phyloP scores from a whole-genome alignment of 495 filamentous ascomycete genomes.

The Xylaria nigripes region DNA sequence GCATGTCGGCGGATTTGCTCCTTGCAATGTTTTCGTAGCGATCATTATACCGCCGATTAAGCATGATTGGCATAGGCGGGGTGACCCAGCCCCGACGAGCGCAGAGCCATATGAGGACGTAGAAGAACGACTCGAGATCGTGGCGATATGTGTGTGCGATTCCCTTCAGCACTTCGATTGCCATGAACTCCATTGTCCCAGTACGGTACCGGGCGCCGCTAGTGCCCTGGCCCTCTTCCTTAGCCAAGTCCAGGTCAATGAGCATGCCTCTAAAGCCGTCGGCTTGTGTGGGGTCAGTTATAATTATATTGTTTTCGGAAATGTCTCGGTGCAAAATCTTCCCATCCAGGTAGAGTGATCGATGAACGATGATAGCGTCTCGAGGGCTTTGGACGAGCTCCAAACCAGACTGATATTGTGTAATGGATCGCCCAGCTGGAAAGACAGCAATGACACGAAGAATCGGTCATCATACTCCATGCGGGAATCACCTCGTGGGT shows the following conservation, averaged over 20 bases:
- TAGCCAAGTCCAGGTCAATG: slow-evolving; percentile 30
- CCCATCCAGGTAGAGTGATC: slow-evolving; percentile 27
- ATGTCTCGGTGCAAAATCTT: slow-evolving; percentile 35
- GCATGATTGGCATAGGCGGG: too few species aligned
- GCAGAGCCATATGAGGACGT: too few species aligned
- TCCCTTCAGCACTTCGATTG: slow-evolving; percentile 27
- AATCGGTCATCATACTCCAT: neutral
- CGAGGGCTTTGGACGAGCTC: neutral
- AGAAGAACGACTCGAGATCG: too few species aligned
- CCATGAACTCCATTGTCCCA: slow-evolving; percentile 22
- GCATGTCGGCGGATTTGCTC: too few species aligned
- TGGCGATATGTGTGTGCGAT: slow-evolving; percentile 18
- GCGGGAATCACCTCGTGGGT: neutral
- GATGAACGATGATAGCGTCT: slow-evolving; percentile 13
- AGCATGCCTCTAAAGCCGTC: slow-evolving; percentile 24
- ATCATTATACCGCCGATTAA: too few species aligned
- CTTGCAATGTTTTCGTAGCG: too few species aligned
- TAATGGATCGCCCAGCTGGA: neutral
- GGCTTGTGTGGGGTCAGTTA: slow-evolving; percentile 13
- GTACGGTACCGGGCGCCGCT: slow-evolving; percentile 13
- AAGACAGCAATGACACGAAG: neutral
- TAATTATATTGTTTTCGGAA: slow-evolving; percentile 33
- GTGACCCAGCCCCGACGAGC: neutral
- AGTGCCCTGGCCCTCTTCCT: slow-evolving; percentile 14
- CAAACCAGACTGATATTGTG: neutral